Base-by-base conservation (phyloP, 1,139 yeast species). In the Scheffersomyces segobiensis region DNA sequence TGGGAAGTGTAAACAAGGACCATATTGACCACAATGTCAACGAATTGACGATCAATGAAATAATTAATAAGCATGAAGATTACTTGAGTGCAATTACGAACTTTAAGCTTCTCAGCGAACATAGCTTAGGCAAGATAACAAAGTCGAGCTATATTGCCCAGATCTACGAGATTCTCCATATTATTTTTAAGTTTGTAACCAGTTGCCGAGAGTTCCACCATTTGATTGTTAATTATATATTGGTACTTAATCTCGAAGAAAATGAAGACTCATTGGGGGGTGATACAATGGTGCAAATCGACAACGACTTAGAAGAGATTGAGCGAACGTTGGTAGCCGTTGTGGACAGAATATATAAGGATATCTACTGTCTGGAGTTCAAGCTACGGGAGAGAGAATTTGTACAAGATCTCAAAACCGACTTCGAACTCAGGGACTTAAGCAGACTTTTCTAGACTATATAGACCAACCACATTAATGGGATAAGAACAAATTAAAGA, bases 21-120 rank as follows among this genome's bases (percentile, higher is more conserved):
- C 62, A 61, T 18, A 55, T 57, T 6, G 56, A 59, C 6, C 68
- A 63, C 32, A 64, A 63, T 52, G 61, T 67, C 58, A 59, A 64
- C 17, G 64, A 69, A 54, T 65, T 75, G 64, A 75, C 83, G n/a
- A 70, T 86, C 50, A 87, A 86, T 64, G 86, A 84, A 51, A 64
- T 86, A 21, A 74, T 77, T 4, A 54, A 65, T 2, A 60, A 80
- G 7, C 89, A 87, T 64, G 61, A 67, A 7, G 63, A 66, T 0
- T 86, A 81, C 64, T 71, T 83, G 52, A 59, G 60, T 3, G 66
- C 68, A 4, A 78, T 83, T 19, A 75, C 81, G 19, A 70, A 76
- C 26, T 76, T 78, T 62, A 81, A 79, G 56, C 62, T 86, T 5
- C 65, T 78, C n/a, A 72, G 71, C 57, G 77, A 73, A 10, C 63